phyloP scores from a whole-genome alignment of 2,329 filamentous ascomycete species.

The Colletotrichum sp. region DNA sequence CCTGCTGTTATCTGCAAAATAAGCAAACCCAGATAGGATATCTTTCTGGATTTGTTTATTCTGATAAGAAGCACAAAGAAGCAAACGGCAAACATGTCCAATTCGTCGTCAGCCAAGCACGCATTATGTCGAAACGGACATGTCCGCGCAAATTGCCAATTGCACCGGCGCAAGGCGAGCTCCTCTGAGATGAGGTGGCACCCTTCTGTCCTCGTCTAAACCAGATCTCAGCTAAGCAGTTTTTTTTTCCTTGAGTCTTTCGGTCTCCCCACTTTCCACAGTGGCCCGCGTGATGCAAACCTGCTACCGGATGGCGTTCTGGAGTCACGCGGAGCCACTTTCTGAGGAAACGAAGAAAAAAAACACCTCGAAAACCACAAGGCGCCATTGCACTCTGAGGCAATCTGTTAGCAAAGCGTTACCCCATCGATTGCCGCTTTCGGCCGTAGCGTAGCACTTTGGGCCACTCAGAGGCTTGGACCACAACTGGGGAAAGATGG shows the following conservation, averaged over 20 bases:
- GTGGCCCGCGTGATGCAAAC: slow-evolving; percentile 13
- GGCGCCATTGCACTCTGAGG: slow-evolving; percentile 4
- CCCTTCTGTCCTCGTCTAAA: background rate
- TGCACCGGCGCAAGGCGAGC: background rate
- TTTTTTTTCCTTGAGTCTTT: background rate
- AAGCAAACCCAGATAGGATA: background rate
- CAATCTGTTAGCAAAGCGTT: slow-evolving; percentile 20
- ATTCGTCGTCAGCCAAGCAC: background rate
- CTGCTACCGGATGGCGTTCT: background rate
- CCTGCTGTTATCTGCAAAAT: slow-evolving; percentile 7
- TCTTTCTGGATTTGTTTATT: background rate
- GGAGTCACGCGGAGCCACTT: slow-evolving; percentile 3
- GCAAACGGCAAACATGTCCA: background rate
- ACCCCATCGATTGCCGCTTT: slow-evolving; percentile 19
- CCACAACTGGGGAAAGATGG: slow-evolving; percentile 9
- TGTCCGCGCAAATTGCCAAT: background rate
- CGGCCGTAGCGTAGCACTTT: background rate
- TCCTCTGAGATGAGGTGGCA: background rate
- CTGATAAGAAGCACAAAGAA: slow-evolving; percentile 10
- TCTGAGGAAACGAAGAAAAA: background rate
- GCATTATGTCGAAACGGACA: background rate
- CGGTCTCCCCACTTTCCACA: background rate
- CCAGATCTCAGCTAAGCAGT: background rate
- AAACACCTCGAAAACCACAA: slow-evolving; percentile 9
- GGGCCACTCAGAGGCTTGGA: background rate